Percentiles rank a stretch among this genome's conserved stretches.
phyloP scores from a whole-genome alignment of 768 basidiomycete species.

The Gloeostereum incarnatum region DNA sequence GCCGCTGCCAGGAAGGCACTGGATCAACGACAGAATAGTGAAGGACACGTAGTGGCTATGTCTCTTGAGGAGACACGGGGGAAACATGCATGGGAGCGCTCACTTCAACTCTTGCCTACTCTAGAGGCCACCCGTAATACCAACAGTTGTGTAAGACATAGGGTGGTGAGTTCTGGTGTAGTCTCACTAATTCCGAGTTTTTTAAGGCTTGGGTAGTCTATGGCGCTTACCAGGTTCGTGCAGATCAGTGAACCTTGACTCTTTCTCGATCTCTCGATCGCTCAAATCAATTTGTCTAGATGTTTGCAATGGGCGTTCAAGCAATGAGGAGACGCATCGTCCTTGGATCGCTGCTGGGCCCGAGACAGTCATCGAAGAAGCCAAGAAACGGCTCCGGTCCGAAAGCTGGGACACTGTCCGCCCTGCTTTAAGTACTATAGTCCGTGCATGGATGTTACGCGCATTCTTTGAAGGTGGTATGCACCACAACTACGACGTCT shows the following conservation, averaged over 20 bases:
- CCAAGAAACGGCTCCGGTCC: constrained; percentile 7
- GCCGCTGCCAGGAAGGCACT: constrained; percentile 2
- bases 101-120: constrained; percentile 5
- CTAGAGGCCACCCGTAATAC: constrained; percentile 5
- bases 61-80: neutral
- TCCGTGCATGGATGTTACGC: constrained; percentile 30
- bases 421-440: constrained; percentile 6
- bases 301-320: no score
- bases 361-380: constrained; percentile 8
- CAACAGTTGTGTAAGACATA: constrained; percentile 3
- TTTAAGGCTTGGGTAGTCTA: constrained; percentile 13
- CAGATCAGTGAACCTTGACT: no score
- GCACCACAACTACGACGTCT: constrained; percentile 9
- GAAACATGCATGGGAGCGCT: constrained; percentile 13
- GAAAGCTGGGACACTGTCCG: constrained; percentile 11
- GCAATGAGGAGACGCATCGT: no score
- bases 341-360: constrained; percentile 3
- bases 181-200: neutral
- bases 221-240: constrained; percentile 9
- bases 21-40: neutral
- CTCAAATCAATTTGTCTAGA: no score
- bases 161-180: constrained; percentile 2
- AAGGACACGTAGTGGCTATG: neutral
- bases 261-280: no score
- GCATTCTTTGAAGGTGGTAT: constrained; percentile 20